Base-by-base conservation (phyloP, 768 basidiomycete genomes). In the Mycena pura region DNA sequence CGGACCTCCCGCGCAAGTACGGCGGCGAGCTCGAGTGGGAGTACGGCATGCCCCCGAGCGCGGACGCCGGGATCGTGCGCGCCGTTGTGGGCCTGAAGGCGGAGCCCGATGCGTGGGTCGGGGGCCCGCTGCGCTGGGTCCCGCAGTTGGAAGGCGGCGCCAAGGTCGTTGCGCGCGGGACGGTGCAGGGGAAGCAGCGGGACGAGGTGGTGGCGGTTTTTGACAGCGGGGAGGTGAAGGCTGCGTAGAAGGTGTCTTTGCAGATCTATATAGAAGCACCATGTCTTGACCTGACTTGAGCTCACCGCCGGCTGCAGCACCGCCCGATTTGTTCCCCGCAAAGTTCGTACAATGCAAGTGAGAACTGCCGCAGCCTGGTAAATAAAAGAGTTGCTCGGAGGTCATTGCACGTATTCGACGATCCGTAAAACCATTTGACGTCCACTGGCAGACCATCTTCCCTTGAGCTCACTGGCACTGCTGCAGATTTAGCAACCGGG, bases 11-110 rank as follows among this genome's bases (percentile, higher is more conserved):
- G 2, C 76, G 76, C 47, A 73, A 71, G 21, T 88, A 86, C 68
- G 87, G 86, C 19, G 86, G 86, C 9, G 70, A 77, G 55, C 74
- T 88, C 47, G 79, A 82, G 19, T 88, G 82, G 79, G 71, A 73
- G 29, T 88, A 79, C 40, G 83, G 80, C 65, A 80, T 84, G 45
- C 75, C 77, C 32, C 85, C 86, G 19, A 70, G 65, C 27, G 69
- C 86, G 29, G 86, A 86, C 59, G 63, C 66, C 5, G 75, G 70
- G 6, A 72, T 80, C 22, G 71, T 65, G 47, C 66, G 58, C 19
- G 68, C 61, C 5, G 68, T 84, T 3, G 69, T 69, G 28, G 68
- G 58, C 15, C 81, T 81, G 3, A 73, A 65, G 32, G 80, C 80
- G 2, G 68, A n/a, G n/a, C n/a, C n/a, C n/a, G n/a, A 76, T n/a